phyloP scores from a whole-genome alignment of 1,284 basidiomycete species.

The Sanghuangporus weigelae region DNA sequence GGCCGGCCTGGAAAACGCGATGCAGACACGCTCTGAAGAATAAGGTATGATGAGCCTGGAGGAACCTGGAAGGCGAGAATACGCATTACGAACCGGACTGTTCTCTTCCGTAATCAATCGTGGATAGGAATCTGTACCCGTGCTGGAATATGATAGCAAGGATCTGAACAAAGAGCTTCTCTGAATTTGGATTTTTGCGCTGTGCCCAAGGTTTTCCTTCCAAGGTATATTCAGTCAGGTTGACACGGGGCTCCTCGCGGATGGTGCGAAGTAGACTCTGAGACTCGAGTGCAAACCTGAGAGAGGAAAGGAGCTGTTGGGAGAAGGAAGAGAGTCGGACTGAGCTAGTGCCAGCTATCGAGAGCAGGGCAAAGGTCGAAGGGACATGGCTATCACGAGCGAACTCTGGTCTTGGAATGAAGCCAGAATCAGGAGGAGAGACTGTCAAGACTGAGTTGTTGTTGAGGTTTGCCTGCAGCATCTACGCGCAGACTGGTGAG shows the following conservation, averaged over 20 bases:
- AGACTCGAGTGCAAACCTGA: slow-evolving; percentile 51
- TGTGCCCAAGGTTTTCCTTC: slow-evolving; percentile 67
- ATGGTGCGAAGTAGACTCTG: slow-evolving; percentile 38
- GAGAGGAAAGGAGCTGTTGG: slow-evolving; percentile 40
- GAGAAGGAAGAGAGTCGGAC: slow-evolving; percentile 68
- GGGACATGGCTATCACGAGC: slow-evolving; percentile 47
- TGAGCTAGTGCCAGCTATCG: slow-evolving; percentile 55
- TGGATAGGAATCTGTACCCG: slow-evolving; percentile 60
- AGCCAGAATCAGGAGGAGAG: slow-evolving; percentile 29
- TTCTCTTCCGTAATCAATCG: slow-evolving; percentile 72
- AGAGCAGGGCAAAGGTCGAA: slow-evolving; percentile 61
- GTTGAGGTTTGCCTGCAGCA: slow-evolving; percentile 14
- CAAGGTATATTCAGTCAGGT: slow-evolving; percentile 60
- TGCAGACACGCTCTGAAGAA: slow-evolving; percentile 58
- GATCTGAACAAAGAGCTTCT: slow-evolving; percentile 65
- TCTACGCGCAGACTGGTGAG: background rate
- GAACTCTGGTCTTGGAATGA: slow-evolving; percentile 67
- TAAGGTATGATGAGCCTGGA: background rate
- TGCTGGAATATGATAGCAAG: slow-evolving; percentile 55
- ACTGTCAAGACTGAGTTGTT: slow-evolving; percentile 16
- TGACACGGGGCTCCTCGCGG: slow-evolving; percentile 52
- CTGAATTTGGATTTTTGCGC: slow-evolving; percentile 57
- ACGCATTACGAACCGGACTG: slow-evolving; percentile 21
- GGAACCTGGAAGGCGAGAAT: background rate
- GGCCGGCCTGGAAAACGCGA: slow-evolving; percentile 49